Base-by-base conservation (phyloP, 192 early-diverging fungal species). In the Podochytrium sp. region DNA sequence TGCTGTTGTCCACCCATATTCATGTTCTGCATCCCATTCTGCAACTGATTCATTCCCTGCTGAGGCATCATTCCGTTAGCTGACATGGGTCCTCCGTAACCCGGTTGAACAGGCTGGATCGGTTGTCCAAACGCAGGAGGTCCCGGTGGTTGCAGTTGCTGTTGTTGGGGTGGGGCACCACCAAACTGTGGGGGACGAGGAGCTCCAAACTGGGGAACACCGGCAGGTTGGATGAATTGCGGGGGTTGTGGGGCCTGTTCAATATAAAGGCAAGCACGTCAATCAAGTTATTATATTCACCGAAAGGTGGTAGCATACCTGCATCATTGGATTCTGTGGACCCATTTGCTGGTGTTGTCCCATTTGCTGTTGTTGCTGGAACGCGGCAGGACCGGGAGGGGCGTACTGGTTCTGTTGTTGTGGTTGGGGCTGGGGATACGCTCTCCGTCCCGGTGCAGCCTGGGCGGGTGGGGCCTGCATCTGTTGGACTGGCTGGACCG, bases 301-400 rank as follows among this genome's bases (percentile, higher is more conserved):
- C 18, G 55, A 14, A 18, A 57, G 30, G 14, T 30, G n/a, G n/a
- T n/a, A 10, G n/a, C 43, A 20, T 47, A 47, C 43, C 43, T 47
- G 43, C 43, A 57, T 57, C 55, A 57, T 57, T 0, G 55, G 55
- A 57, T 57, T 57, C 20, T 20, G 55, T 61, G 30, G 32, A 5
- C 7, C 37, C 20, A 12, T 91, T 40, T 4, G 25, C 59, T 61
- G 59, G 16, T 18, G 16, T 55, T 25, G 16, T 10, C 52, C 52
- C 7, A 55, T 23, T 6, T 7, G 52, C 0, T 55, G 50, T 35
- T 69, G 66, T 55, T 29, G 66, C n/a, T 52, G 47, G 51, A 56
- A 69, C 6, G 27, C 59, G 29, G 84, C 83, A 68, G 90, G 81
- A 0, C 85, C 85, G 49, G 59, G 56, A n/a, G 40, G 20, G 33